These are phyloP conservation scores for Metarhizium album DNA, from an alignment of 2,329 filamentous ascomycete genomes.

Conservation along the genomic window DNA sequence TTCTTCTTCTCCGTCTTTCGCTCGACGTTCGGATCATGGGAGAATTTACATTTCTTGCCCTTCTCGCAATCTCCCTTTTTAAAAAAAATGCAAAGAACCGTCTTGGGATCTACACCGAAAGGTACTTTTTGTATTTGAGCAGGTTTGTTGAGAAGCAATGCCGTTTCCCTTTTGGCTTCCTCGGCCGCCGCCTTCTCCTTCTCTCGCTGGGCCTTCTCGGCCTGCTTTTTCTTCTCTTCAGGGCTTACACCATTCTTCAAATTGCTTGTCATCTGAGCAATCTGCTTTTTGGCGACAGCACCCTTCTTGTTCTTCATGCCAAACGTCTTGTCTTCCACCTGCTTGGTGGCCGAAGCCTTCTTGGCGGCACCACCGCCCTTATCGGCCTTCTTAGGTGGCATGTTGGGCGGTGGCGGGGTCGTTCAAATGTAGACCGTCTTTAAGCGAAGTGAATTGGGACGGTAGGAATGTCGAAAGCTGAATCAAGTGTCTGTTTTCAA, in stretches of 20 bases:
- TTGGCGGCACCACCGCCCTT: conserved; percentile 41
- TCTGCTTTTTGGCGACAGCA: conserved; percentile 77
- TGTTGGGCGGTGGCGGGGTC: conserved; percentile 34
- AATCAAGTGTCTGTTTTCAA: neutral
- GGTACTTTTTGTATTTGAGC: conserved; percentile 96
- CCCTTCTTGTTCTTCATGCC: conserved; percentile 99
- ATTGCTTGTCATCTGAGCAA: conserved; percentile 70
- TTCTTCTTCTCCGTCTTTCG: conserved; percentile 88
- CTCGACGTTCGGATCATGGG: conserved; percentile 80
- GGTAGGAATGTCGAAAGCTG: neutral
- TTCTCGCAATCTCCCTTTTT: conserved; percentile 98
- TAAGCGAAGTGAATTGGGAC: neutral
- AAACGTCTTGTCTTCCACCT: conserved; percentile 91
- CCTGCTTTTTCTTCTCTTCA: conserved; percentile 73
- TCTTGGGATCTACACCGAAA: conserved; percentile 97
- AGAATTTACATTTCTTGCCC: conserved; percentile 96
- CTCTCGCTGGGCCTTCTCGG: conserved; percentile 57
- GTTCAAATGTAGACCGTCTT: neutral
- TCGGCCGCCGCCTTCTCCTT: conserved; percentile 89
- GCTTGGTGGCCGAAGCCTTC: conserved; percentile 46
- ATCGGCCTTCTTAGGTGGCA: conserved; percentile 61
- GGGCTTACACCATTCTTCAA: conserved; percentile 64
- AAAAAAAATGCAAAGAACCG: conserved; percentile 89
- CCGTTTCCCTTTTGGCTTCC: conserved; percentile 67
- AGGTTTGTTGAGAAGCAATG: conserved; percentile 77